Conservation (phyloP, 306 rosid species). For the Cucumis hystrix region DNA sequence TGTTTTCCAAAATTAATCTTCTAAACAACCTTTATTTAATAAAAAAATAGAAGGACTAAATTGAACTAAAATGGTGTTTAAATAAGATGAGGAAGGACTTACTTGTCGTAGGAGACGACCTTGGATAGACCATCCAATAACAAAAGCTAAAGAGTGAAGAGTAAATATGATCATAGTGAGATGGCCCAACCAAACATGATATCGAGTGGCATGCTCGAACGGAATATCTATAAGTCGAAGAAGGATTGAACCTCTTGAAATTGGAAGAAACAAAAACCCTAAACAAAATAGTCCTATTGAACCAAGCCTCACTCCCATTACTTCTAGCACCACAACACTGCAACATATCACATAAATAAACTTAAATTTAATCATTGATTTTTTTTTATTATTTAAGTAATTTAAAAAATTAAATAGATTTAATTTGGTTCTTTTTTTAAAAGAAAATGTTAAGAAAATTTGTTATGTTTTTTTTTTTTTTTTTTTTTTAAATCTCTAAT, state of each 20-base stretch:
- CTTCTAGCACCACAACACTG: conserved; percentile 37
- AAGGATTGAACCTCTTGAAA: conserved; percentile 88
- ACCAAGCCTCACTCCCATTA: conserved; percentile 59
- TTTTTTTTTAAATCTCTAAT: too few species aligned
- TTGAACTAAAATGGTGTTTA: not conserved
- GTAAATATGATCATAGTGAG: conserved; percentile 83
- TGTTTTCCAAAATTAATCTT: too few species aligned
- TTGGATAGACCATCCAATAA: conserved; percentile 45
- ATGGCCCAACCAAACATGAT: conserved; percentile 97
- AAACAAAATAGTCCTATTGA: conserved; percentile 47
- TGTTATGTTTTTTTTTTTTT: too few species aligned
- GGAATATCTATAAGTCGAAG: conserved; percentile 71
- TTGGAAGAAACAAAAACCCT: conserved; percentile 71
- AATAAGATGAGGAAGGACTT: conserved; percentile 2
- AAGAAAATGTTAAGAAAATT: too few species aligned
- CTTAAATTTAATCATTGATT: too few species aligned
- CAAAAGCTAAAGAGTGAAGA: conserved; percentile 60
- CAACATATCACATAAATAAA: not conserved
- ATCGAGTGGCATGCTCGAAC: conserved; percentile 75
- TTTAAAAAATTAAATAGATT: too few species aligned
- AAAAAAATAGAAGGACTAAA: too few species aligned
- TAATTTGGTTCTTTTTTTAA: too few species aligned
- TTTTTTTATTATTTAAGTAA: too few species aligned
- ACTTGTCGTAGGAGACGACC: conserved; percentile 45
- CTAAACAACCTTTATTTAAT: too few species aligned